Base-by-base conservation (phyloP, 75 land plant species). In the Pseudotsuga menziesii region DNA sequence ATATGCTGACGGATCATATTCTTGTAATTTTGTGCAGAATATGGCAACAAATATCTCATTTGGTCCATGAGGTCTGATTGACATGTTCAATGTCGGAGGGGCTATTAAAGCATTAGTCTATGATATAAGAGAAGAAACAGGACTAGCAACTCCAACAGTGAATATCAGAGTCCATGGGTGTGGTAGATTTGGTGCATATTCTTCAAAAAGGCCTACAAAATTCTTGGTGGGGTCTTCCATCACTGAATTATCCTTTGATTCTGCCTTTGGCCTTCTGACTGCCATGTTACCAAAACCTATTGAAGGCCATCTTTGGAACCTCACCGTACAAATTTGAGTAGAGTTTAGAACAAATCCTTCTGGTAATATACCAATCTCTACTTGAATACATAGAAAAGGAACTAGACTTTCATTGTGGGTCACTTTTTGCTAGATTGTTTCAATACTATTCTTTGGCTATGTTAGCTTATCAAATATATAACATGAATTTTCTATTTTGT, bases 31-130 rank as follows among this genome's bases (percentile, higher is more conserved):
- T 64, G 64, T 77, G 70, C 82, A 89, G 91, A 73, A 67, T 16
- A 56, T 95, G 76, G 78, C 83, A 16, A 76, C 80, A 1, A 87
- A 79, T 11, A 48, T 89, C 58, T 55, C 62, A 14, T 93, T 93
- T 61, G 96, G 96, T 4, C 98, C 98, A 20, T 58, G 93, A 7
- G 98, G 98, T 9, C 86, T 95, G 55, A 80, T 95, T 57, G 81
- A 93, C 83, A 95, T 95, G 96, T 89, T 82, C 87, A 95, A 95
- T 64, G 77, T 83, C 62, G 93, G 96, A 29, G 98, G 96, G 39
- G 98, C 98, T 2, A 84, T 95, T 23, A 82, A 78, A 16, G 76
- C 75, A 48, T 78, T 90, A 54, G 64, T 75, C 14, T 90, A 90
- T 58, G 80, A 86, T 58, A 67, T 67, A 25, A 69, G 36, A 22